Percentiles rank a stretch among this genome's conserved stretches.
phyloP scores from a whole-genome alignment of 805 yeast genomes.

The Yarrowia hollandica region DNA sequence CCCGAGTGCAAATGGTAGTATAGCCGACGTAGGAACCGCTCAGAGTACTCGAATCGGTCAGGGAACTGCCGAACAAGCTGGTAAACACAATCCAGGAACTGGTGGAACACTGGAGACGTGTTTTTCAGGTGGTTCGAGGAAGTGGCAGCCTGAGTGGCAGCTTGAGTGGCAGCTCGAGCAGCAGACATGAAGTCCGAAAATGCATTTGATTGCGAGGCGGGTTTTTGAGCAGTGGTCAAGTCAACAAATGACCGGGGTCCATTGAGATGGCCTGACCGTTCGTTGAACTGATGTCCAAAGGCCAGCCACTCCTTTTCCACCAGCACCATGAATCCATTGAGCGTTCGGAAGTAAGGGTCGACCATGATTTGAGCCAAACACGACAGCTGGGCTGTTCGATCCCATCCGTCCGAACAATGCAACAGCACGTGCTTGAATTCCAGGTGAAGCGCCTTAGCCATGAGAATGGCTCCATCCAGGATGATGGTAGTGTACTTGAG shows the following conservation, averaged over 20 bases:
- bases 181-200: conserved; percentile 27
- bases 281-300: conserved; percentile 88
- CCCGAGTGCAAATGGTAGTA: conserved; percentile 89
- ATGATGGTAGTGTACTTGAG: conserved; percentile 66
- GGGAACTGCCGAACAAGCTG: conserved; percentile 77
- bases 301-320: conserved; percentile 95
- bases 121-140: conserved; percentile 57
- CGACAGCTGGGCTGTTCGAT: conserved; percentile 86
- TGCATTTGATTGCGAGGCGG: conserved; percentile 6
- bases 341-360: conserved; percentile 86
- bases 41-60: conserved; percentile 77
- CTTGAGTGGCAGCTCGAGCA: conserved; percentile 26
- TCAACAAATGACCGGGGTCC: conserved; percentile 28
- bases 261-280: conserved; percentile 72
- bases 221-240: neutral
- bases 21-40: conserved; percentile 77
- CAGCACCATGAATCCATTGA: conserved; percentile 81
- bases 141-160: conserved; percentile 48
- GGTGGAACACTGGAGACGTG: conserved; percentile 92
- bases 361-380: conserved; percentile 81
- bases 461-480: conserved; percentile 70
- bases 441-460: conserved; percentile 77
- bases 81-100: conserved; percentile 85
- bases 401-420: conserved; percentile 99
- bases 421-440: conserved; percentile 80